These are phyloP conservation scores for Coriolopsis trogii DNA, from an alignment of 1,284 basidiomycete genomes.

Conservation along the genomic window DNA sequence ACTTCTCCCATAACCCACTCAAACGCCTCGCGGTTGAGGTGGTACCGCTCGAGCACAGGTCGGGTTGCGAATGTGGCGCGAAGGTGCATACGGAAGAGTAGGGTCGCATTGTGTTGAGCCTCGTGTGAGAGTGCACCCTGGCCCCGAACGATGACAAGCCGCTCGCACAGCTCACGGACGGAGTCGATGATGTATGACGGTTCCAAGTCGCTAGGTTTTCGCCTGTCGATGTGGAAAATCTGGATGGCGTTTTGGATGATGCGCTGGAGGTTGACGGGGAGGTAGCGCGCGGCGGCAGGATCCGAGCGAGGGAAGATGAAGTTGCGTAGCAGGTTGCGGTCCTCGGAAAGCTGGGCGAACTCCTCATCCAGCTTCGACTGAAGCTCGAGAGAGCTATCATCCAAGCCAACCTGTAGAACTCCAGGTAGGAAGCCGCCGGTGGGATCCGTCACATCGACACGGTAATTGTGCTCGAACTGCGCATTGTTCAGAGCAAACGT, in stretches of 20 bases:
- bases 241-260: constrained; percentile 96
- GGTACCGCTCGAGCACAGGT: constrained; percentile 84
- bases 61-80: constrained; percentile 87
- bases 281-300: constrained; percentile 73
- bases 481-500: constrained; percentile 84
- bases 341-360: constrained; percentile 75
- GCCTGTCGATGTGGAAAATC: constrained; percentile 95
- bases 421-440: constrained; percentile 78
- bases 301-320: constrained; percentile 88
- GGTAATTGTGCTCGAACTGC: constrained; percentile 90
- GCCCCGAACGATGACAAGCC: constrained; percentile 87
- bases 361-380: constrained; percentile 92
- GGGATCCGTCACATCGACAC: constrained; percentile 89
- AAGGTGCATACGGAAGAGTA: constrained; percentile 92
- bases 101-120: constrained; percentile 88
- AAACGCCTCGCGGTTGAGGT: constrained; percentile 90
- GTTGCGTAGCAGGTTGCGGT: constrained; percentile 75
- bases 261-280: constrained; percentile 93
- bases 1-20: constrained; percentile 98
- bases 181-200: constrained; percentile 87
- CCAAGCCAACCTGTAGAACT: constrained; percentile 92
- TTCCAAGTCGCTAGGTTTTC: constrained; percentile 92
- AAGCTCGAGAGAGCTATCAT: constrained; percentile 87
- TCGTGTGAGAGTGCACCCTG: constrained; percentile 75
- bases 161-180: constrained; percentile 70